Conservation (phyloP, 1,284 basidiomycete species). For the Peniophora sp. region DNA sequence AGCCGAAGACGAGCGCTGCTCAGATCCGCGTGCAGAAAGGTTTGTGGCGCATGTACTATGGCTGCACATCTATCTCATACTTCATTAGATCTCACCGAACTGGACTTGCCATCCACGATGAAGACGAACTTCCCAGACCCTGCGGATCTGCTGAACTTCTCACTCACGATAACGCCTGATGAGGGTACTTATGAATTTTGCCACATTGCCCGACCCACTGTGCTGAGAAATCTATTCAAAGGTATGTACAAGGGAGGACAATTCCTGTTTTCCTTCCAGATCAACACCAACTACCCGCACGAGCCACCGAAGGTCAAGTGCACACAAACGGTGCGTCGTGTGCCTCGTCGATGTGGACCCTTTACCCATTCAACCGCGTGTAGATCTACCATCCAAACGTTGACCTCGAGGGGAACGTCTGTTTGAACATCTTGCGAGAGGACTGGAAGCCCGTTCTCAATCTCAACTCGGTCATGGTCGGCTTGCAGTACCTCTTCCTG, state of each 20-base stretch:
- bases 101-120: slow-evolving; percentile 96
- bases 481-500: slow-evolving; percentile 95
- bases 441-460: slow-evolving; percentile 99
- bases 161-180: slow-evolving; percentile 91
- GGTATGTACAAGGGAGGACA: slow-evolving; percentile 97
- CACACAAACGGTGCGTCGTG: slow-evolving; percentile 71
- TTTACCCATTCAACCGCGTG: background rate
- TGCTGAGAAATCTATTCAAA: slow-evolving; percentile 23
- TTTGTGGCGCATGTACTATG: slow-evolving; percentile 25
- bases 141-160: slow-evolving; percentile 92
- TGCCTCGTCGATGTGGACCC: slow-evolving; percentile 1
- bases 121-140: slow-evolving; percentile 90
- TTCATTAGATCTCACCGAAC: slow-evolving; percentile 83
- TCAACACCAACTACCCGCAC: slow-evolving; percentile 98
- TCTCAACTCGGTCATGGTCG: slow-evolving; percentile 95
- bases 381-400: slow-evolving; percentile 99
- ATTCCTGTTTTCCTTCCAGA: slow-evolving; percentile 91
- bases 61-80: background rate
- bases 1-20: slow-evolving; percentile 94
- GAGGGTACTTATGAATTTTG: slow-evolving; percentile 58
- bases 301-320: slow-evolving; percentile 99
- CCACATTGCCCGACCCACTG: slow-evolving; percentile 3
- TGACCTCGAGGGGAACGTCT: slow-evolving; percentile 95
- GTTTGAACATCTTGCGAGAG: slow-evolving; percentile 95
- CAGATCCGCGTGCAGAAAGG: slow-evolving; percentile 99